Conservation (phyloP, 148 eudicot species). For the Amaranthus palmeri region DNA sequence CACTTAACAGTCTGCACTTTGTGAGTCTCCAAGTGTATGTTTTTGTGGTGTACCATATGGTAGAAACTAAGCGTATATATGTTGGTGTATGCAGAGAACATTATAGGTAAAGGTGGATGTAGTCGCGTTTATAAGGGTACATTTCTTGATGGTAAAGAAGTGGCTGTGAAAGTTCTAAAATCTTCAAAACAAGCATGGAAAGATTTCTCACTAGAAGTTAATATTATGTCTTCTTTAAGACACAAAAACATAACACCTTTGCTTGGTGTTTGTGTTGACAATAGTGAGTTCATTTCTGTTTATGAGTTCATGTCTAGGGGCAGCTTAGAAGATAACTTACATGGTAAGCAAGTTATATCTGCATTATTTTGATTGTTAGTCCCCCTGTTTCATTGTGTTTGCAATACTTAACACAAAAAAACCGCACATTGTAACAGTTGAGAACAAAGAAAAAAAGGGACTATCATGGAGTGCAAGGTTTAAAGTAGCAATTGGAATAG, state of each 20-base stretch:
- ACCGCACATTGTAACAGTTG: constrained; percentile 29
- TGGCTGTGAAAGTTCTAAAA: constrained; percentile 72
- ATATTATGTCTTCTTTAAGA: constrained; percentile 62
- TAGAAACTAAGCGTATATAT: not conserved
- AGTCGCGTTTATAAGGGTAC: constrained; percentile 76
- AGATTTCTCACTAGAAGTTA: constrained; percentile 66
- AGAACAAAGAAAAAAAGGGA: constrained; percentile 25
- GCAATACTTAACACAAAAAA: too few species aligned
- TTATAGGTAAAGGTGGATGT: constrained; percentile 86
- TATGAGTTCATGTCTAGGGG: constrained; percentile 71
- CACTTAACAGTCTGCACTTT: too few species aligned
- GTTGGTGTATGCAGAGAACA: constrained; percentile 43
- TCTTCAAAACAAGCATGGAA: constrained; percentile 71
- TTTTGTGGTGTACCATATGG: too few species aligned
- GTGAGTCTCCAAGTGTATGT: too few species aligned
- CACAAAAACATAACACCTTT: constrained; percentile 68
- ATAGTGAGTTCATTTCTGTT: constrained; percentile 59
- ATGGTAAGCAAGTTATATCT: constrained; percentile 30
- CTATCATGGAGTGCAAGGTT: constrained; percentile 77
- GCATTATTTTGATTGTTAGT: too few species aligned
- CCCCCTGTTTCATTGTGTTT: too few species aligned
- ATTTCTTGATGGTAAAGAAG: constrained; percentile 66
- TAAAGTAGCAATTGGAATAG: constrained; percentile 60
- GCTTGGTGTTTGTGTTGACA: constrained; percentile 74
- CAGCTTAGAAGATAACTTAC: constrained; percentile 69